Evolutionary conservation across 805 yeast species (phyloP), one percentile per base, ranked within the genome.

Genomic region (Candida endomychidarum): DNA sequence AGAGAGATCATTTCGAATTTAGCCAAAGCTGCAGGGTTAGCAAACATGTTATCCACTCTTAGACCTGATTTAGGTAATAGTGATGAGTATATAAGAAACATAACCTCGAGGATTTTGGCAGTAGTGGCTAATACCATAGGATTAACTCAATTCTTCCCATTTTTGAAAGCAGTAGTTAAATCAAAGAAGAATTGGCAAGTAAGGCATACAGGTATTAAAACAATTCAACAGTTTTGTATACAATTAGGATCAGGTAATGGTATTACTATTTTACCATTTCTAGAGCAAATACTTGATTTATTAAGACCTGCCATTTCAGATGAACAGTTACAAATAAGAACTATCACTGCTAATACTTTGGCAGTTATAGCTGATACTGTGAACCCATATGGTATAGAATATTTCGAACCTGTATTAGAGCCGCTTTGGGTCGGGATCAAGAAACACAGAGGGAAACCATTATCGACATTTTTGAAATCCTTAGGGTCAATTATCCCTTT

Each of bases 321-420:
- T 60, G 86, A 81, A 37, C 81, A 83, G 41, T 55, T 78, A 9
- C 79, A 75, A 31, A 84, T 89, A 0, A 67, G 95, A 41, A 75
- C 77, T 2, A 72, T 80, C 9, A 72, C 96, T 0, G 96, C 96
- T 0, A 65, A 72, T 24, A 81, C 96, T 0, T 53, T 90, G 2
- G 67, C 90, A 0, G 75, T 82, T 1, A 60, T 91, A 23, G 97
- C 97, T 0, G 90, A 86, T 36, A 81, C 86, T 6, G 77, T 88
- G 3, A 70, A 78, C 16, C 98, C 98, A 0, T 87, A 84, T 61
- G 99, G 98, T 33, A 83, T 86, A 40, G 96, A 87, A 51, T 79
- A 91, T 0, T 90, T 91, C 57, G 95, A 89, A 51, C 61, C 63
- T 0, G 70, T 81, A 0, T 55, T 91, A 24, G 91, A 86, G 40